Base-by-base conservation (phyloP, 306 rosid species). In the Ziziphus jujuba region DNA sequence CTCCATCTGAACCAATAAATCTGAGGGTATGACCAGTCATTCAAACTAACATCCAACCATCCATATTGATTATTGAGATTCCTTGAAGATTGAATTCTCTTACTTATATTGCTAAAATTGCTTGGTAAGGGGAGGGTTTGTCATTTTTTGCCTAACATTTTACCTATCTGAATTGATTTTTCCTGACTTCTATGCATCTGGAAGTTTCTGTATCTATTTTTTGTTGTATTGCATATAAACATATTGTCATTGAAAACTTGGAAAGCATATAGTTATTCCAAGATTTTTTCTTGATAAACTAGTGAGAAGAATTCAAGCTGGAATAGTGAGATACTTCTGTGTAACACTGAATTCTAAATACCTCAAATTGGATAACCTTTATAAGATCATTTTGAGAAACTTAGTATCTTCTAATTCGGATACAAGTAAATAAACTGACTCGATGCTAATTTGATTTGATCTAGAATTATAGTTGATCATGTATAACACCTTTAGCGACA, bases 141-240 rank as follows among this genome's bases (percentile, higher is more conserved):
- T 50, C 38, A 34, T 50, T 52, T n/a, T 67, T 70, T 50, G 47
- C 79, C 67, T 56, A 38, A 14, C 65, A 70, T 56, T 43, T 59
- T 33, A 55, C 69, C 68, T 60, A 57, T 60, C 20, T 49, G 24
- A 31, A 44, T 67, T 74, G 72, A 80, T 63, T 67, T 64, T 44
- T 75, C 69, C 71, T 61, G 50, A 45, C 19, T 20, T 50, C 56
- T 31, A 47, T 63, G 40, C 36, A 19, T 64, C 55, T 35, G 28
- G 52, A 59, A 69, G 55, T 52, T 67, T 61, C 40, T 51, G 43
- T 60, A 50, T 56, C 35, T 55, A 10, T n/a, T 14, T 57, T 44
- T 59, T 43, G 63, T 28, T 40, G 60, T 28, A 20, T 43, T 17
- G 47, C 20, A 31, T 43, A 28, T 60, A 6, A 67, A 55, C 7